Base-by-base conservation (phyloP, 352 stramenopile species). In the Globisporangium irregulare region DNA sequence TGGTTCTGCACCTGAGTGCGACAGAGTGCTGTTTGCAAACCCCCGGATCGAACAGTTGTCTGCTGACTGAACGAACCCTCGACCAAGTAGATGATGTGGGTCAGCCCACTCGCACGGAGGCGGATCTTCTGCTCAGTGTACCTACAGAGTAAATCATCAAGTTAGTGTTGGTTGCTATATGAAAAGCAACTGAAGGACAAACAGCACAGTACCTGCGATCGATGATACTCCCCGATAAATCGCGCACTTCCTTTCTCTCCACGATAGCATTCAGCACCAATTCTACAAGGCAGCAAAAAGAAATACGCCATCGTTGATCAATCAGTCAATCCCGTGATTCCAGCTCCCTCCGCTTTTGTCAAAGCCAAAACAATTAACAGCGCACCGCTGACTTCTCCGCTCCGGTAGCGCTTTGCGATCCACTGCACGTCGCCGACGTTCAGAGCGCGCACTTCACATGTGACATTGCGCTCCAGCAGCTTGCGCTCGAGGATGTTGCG, bases 251-350 rank as follows among this genome's bases (percentile, higher is more conserved):
- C 55, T 95, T 95, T 24, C 88, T 82, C 68, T 95, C 88, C 0
- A 95, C 84, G 25, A 95, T 91, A 29, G 89, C 84, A 62, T 93
- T 93, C 15, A 95, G 66, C 66, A 95, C 81, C 43, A 93, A 90
- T 62, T 95, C 72, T 81, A 66, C 46, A 32, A 60, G 7, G 10
- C 27, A 59, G 8, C 32, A 29, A 1, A 29, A 48, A 29, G 14
- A 36, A 3, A 36, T 22, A 46, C 22, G 10, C 41, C 34, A 7
- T 12, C 25, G 15, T 51, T 18, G 57, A 25, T 20, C 2, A 20
- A 18, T 12, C 36, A 48, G 34, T 20, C 2, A 20, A 8, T 7
- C 36, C 32, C 14, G 36, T 22, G 22, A 34, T 50, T 9, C 15
- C 15, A 20, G 14, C 29, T 50, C 8, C n/a, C 48, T 27, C 36